Conservation (phyloP, 73 alveolate species). For the Tetrahymena elliotti region DNA sequence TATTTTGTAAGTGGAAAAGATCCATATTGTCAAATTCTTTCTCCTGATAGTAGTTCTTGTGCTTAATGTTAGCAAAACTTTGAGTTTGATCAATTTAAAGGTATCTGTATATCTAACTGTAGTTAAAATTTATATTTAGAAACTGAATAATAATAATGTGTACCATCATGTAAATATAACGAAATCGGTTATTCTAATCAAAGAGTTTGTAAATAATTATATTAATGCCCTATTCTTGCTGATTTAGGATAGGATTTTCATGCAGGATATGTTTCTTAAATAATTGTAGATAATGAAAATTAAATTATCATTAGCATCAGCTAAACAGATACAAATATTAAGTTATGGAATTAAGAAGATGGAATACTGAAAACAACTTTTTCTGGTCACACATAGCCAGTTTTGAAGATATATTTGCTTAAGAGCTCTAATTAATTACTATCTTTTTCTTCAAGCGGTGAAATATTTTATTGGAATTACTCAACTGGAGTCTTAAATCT, state of each 20-base stretch:
- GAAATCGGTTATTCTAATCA: not conserved
- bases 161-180: not conserved
- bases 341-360: not conserved
- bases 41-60: not conserved
- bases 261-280: not conserved
- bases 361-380: not conserved
- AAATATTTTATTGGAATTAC: not conserved
- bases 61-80: not conserved
- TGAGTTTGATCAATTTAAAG: not conserved
- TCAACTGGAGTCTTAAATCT: not conserved
- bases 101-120: not conserved
- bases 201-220: not conserved
- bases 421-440: not conserved
- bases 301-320: not conserved
- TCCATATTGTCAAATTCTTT: not conserved
- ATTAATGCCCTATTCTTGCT: not conserved
- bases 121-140: not conserved
- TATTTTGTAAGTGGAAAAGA: not conserved
- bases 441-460: not conserved
- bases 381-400: not conserved
- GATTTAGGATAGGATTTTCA: not conserved
- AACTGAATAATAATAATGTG: not conserved
- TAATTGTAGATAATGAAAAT: not conserved
- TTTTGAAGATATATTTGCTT: not conserved
- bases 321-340: not conserved